Conservation (phyloP, 345 rosid species). For the Viola odorata region DNA sequence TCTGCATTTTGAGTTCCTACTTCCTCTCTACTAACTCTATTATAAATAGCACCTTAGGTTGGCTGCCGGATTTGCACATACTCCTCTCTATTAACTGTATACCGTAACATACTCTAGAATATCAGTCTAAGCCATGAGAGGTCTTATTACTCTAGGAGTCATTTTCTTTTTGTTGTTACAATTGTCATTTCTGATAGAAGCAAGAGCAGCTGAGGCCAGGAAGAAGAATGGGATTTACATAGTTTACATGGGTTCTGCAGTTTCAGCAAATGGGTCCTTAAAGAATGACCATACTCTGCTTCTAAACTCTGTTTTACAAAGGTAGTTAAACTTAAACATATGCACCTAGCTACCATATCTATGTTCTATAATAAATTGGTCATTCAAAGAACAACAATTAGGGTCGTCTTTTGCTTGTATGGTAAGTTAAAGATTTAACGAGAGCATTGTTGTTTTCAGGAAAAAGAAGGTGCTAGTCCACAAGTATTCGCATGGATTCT, state of each 20-base stretch:
- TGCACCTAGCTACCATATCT: not conserved
- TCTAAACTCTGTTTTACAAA: conserved; percentile 39
- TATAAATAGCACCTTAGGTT: not conserved
- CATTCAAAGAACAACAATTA: not conserved
- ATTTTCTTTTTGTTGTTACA: conserved; percentile 12
- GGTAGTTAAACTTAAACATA: conserved; percentile 26
- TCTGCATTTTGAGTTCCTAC: too few relatives aligned
- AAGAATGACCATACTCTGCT: conserved; percentile 34
- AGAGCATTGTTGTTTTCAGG: conserved; percentile 22
- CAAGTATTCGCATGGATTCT: conserved; percentile 52
- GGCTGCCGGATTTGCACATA: not conserved
- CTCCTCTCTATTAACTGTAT: too few relatives aligned
- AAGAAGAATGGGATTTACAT: conserved; percentile 43
- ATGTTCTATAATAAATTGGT: too few relatives aligned
- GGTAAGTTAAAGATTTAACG: not conserved
- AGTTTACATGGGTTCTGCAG: conserved; percentile 65
- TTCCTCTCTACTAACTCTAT: not conserved
- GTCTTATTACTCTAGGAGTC: conserved; percentile 9
- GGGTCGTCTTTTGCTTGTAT: not conserved
- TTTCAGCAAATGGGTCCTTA: conserved; percentile 32
- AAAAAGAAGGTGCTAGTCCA: conserved; percentile 37
- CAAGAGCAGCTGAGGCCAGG: conserved; percentile 12
- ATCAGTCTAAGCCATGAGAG: conserved; percentile 33
- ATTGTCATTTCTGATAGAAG: conserved; percentile 12
- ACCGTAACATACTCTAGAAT: too few relatives aligned